Percentiles rank a stretch among this genome's conserved stretches.
phyloP scores from a whole-genome alignment of 1,284 basidiomycete genomes.

The Ganoderma boninense region DNA sequence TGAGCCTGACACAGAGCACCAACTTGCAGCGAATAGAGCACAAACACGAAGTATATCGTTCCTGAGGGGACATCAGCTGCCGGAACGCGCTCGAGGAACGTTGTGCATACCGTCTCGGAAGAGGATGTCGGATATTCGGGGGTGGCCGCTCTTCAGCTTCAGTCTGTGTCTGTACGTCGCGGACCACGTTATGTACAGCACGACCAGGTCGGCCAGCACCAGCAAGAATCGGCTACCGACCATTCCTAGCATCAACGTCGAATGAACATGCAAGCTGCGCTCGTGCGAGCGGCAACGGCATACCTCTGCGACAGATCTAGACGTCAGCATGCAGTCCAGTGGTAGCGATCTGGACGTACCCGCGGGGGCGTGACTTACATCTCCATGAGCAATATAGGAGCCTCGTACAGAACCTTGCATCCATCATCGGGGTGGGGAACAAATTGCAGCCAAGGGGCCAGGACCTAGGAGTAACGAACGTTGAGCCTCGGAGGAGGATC shows the following conservation, averaged over 20 bases:
- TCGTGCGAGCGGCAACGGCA: neutral
- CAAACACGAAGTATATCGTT: conserved; percentile 17
- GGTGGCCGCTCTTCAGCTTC: neutral
- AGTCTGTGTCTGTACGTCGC: neutral
- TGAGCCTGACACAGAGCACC: neutral
- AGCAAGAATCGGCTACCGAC: neutral
- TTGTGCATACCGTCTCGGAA: conserved; percentile 4
- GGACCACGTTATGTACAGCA: neutral
- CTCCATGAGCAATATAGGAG: neutral
- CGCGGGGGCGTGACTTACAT: neutral
- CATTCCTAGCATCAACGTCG: neutral
- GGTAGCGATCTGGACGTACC: too few relatives aligned
- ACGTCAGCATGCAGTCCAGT: too few relatives aligned
- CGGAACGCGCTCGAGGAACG: neutral
- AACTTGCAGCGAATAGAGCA: neutral
- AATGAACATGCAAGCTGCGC: too few relatives aligned
- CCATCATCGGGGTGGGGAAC: neutral
- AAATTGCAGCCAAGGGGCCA: neutral
- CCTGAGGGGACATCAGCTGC: neutral
- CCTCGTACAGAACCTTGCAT: neutral
- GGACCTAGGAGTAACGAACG: neutral
- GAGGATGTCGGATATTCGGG: neutral
- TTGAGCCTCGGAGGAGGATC: too few relatives aligned
- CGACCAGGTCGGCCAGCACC: conserved; percentile 4
- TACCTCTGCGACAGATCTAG: neutral